Evolutionary conservation across 495 filamentous ascomycete genomes (phyloP), one percentile per base, ranked within the genome.

Genomic region (Penicillium verhagenii): DNA sequence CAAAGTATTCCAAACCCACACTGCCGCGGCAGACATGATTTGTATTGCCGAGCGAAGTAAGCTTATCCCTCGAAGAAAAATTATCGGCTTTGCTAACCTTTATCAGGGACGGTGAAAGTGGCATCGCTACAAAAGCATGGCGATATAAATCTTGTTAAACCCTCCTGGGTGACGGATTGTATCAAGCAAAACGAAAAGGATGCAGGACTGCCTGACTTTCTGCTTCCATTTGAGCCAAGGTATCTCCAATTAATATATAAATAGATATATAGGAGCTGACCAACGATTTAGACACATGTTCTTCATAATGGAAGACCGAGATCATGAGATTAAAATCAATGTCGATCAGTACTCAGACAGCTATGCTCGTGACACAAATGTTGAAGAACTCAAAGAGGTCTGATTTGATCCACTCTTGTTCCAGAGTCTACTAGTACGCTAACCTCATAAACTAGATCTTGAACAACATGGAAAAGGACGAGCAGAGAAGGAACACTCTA

Each of bases 111-210:
- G 13, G 90, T 97, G 50, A 91, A 92, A 61, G 92, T 94, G 6
- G 88, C 89, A 24, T 91, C 89, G 10, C 59, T 96, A 14, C 86
- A 87, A 37, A 95, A 91, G 59, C 74, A 72, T 6, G 86, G 82
- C 16, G 75, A 83, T 2, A 70, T 76, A 20, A 84, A 90, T 56
- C 86, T 97, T 52, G 77, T 97, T 35, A 81, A 83, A 18, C 89
- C 92, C 5, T 80, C 78, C 13, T 99, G 94, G 94, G 71, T 97
- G 10, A 76, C 92, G 28, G 91, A 97, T 66, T 94, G 89, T 58
- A 78, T 91, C 50, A 76, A 73, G 58, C 87, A 90, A 59, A 76
- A 70, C 18, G 79, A 90, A 47, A 73, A 77, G 11, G 90, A 94
- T 62, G 72, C 72, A 11, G 76, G 79, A 7, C 69, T 80, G 21